Base-by-base conservation (phyloP, 148 eudicot species). In the Rhododendron simsii region DNA sequence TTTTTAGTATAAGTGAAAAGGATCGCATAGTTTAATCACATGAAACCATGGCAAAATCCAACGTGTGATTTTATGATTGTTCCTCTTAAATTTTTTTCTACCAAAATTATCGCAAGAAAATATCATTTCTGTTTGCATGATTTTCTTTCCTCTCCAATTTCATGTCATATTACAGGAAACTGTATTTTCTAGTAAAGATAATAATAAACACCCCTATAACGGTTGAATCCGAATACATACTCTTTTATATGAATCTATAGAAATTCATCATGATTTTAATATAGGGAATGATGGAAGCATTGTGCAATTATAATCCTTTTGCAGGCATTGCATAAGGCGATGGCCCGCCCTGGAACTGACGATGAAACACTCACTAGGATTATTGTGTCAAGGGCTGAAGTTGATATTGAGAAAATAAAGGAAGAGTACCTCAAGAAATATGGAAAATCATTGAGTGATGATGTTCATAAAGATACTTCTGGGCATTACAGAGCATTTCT, bases 331-430 rank as follows among this genome's bases (percentile, higher is more conserved):
- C 92, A 83, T 83, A 91, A 89, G 91, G 94, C 99, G 84, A 96
- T 96, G 99, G 90, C 90, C 74, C 94, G 98, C 47, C 12, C 94
- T 88, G 99, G 98, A 87, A 96, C 98, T 0, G 84, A 93, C 79
- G 97, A 94, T 35, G 47, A 92, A 9, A 91, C 95, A 37, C 92
- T 95, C n/a, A 93, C 85, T 7, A 91, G 99, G 85, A 89, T 96
- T 50, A 93, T 95, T 30, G 96, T 94, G 85, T 93, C 98, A 57
- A 91, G 99, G 87, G 86, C 95, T 15, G 98, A 96, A 88, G 82
- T 96, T 0, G 99, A 96, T 84, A 88, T 93, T 97, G 92, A 91
- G 85, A 92, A 92, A 85, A 95, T 96, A 47, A 96, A 95, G 84
- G 91, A 94, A 0, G 98, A 96, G 89, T 96, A 95, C 81, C 86